phyloP scores from a whole-genome alignment of 345 rosid species.

The Gossypium sturtianum region DNA sequence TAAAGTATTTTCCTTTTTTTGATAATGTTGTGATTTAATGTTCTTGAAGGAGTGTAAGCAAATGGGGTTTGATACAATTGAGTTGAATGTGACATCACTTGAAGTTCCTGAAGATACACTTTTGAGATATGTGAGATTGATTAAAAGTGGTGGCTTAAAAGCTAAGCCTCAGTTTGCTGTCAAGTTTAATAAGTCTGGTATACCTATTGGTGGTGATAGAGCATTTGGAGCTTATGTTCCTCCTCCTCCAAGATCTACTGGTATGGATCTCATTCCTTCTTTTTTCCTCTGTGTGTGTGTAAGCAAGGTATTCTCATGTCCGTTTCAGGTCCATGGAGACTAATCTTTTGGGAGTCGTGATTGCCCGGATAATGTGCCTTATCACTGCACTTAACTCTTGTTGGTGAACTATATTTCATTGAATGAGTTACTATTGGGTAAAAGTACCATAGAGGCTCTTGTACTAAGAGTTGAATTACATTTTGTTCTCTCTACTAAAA shows the following conservation, averaged over 20 bases:
- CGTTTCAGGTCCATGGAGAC: too few relatives aligned
- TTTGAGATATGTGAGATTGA: conserved; percentile 72
- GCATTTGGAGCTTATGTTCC: conserved; percentile 79
- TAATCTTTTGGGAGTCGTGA: too few relatives aligned
- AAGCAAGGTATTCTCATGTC: too few relatives aligned
- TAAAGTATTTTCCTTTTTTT: neutral
- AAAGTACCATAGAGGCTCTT: too few relatives aligned
- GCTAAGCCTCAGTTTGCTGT: conserved; percentile 78
- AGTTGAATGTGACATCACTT: conserved; percentile 73
- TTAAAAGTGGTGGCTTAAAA: conserved; percentile 74
- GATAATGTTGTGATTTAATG: neutral
- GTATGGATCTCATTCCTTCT: conserved; percentile 27
- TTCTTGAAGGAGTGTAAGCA: conserved; percentile 65
- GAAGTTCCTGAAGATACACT: conserved; percentile 81
- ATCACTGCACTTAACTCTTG: too few relatives aligned
- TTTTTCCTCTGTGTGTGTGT: too few relatives aligned
- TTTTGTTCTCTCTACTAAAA: too few relatives aligned
- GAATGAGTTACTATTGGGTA: too few relatives aligned
- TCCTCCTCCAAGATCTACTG: conserved; percentile 63
- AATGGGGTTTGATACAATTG: conserved; percentile 82
- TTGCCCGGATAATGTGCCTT: too few relatives aligned
- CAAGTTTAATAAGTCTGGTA: conserved; percentile 69
- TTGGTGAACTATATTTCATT: too few relatives aligned
- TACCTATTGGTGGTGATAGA: conserved; percentile 47
- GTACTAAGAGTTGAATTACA: too few relatives aligned